Percentiles rank a stretch among this genome's conserved stretches.
phyloP scores from a whole-genome alignment of 306 rosid species.

The Cucurbita argyrosperma region DNA sequence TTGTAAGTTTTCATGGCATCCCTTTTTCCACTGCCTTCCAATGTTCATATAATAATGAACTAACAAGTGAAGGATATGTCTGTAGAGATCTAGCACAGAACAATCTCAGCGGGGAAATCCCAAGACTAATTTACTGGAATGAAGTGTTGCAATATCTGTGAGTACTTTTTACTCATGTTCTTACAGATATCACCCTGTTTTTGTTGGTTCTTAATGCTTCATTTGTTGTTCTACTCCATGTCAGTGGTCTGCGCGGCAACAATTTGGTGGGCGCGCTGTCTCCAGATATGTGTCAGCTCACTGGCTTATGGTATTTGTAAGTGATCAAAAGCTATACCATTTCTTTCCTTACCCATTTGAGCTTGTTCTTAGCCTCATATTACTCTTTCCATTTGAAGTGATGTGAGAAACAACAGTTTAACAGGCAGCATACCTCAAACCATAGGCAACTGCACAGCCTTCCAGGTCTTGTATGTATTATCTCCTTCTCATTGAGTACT shows the following conservation, averaged over 20 bases:
- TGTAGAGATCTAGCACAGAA: conserved; percentile 83
- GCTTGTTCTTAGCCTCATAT: not conserved
- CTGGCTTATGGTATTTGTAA: conserved; percentile 98
- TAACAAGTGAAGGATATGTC: not conserved
- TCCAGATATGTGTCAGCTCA: conserved; percentile 87
- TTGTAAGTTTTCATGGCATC: conserved; percentile 38
- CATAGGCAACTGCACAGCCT: conserved; percentile 85
- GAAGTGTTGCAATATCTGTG: conserved; percentile 96
- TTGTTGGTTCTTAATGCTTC: not conserved
- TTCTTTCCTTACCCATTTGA: not conserved
- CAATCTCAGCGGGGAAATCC: conserved; percentile 89
- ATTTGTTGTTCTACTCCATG: not conserved
- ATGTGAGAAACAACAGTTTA: conserved; percentile 87
- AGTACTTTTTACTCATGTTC: conserved; percentile 14
- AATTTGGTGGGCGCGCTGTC: conserved; percentile 75
- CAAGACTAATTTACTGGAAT: conserved; percentile 94
- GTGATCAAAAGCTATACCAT: conserved; percentile 10
- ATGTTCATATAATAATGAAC: not conserved
- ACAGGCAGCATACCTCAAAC: conserved; percentile 76
- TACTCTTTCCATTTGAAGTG: conserved; percentile 32
- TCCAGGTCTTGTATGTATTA: conserved; percentile 92
- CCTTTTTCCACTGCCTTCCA: not conserved
- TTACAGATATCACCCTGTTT: not conserved
- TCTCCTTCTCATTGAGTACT: conserved; percentile 10
- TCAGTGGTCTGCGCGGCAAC: conserved; percentile 88